Evolutionary conservation across 139 green algal species (phyloP).

Genomic region (Helicosporidium sp.): DNA sequence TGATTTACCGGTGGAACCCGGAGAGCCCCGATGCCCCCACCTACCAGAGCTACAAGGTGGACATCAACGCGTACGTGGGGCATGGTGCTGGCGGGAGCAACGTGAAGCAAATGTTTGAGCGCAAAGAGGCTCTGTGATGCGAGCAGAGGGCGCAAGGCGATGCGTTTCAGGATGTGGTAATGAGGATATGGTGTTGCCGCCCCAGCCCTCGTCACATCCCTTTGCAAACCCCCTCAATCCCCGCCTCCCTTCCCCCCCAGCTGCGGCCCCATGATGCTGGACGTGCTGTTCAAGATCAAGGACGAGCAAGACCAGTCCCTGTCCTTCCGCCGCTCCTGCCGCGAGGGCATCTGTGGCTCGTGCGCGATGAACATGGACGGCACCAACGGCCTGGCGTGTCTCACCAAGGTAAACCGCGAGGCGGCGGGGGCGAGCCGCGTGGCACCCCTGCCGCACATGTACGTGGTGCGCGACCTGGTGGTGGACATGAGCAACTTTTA

Average conservation of each 20-base stretch:
- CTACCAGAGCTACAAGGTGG: conserved; percentile 80
- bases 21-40: conserved; percentile 55
- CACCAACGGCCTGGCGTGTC: conserved; percentile 84
- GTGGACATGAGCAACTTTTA: conserved; percentile 99
- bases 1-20: conserved; percentile 83
- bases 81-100: too few relatives aligned
- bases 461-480: conserved; percentile 91
- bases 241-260: conserved; percentile 30
- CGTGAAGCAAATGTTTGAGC: too few relatives aligned
- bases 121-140: too few relatives aligned
- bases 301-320: conserved; percentile 86
- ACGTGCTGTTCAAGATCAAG: conserved; percentile 97
- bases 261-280: conserved; percentile 95
- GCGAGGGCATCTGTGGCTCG: conserved; percentile 94
- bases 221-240: too few relatives aligned
- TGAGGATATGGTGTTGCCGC: too few relatives aligned
- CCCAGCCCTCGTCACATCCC: too few relatives aligned
- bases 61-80: conserved; percentile 58
- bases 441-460: conserved; percentile 94
- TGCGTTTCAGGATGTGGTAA: too few relatives aligned
- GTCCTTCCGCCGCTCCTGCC: conserved; percentile 76
- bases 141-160: too few relatives aligned
- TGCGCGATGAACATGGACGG: conserved; percentile 99
- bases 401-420: conserved; percentile 58
- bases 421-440: conserved; percentile 41